Percentiles rank a stretch among this genome's conserved stretches.
phyloP scores from a whole-genome alignment of 192 early-diverging fungal species.

The Coemansia sp. region DNA sequence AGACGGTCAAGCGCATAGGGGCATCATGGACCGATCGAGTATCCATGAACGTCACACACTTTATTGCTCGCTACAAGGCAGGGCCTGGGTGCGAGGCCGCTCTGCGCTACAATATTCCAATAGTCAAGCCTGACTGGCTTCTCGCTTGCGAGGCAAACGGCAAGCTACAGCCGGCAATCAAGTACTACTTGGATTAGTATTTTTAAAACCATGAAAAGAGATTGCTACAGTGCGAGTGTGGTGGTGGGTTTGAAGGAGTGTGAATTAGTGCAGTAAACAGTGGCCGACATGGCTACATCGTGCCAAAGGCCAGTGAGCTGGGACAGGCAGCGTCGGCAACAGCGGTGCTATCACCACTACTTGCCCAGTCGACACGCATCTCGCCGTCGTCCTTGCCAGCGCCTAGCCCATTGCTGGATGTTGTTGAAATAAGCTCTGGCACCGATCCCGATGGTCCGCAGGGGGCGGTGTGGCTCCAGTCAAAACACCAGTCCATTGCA shows the following conservation, averaged over 20 bases:
- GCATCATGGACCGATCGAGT: slow-evolving; percentile 87
- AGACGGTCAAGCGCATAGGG: slow-evolving; percentile 76
- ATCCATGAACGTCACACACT: slow-evolving; percentile 86
- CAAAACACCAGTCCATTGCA: slow-evolving; percentile 45
- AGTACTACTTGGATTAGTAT: slow-evolving; percentile 35
- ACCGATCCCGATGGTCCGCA: background rate
- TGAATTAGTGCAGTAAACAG: background rate
- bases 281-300: background rate
- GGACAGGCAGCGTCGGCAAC: background rate
- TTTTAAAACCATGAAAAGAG: background rate
- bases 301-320: slow-evolving; percentile 3
- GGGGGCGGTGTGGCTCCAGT: slow-evolving; percentile 21
- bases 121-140: slow-evolving; percentile 95
- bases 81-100: slow-evolving; percentile 90
- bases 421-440: slow-evolving; percentile 2
- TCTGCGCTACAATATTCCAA: slow-evolving; percentile 86
- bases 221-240: slow-evolving; percentile 13
- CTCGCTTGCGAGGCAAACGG: slow-evolving; percentile 86
- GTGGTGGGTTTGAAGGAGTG: background rate
- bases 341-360: background rate
- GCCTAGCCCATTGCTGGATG: background rate
- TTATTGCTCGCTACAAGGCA: slow-evolving; percentile 81
- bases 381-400: background rate
- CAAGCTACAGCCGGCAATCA: slow-evolving; percentile 77
- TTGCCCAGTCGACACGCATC: slow-evolving; percentile 10